phyloP scores from a whole-genome alignment of 176 grass and related monocot genomes.

The Alopecurus myosuroides region DNA sequence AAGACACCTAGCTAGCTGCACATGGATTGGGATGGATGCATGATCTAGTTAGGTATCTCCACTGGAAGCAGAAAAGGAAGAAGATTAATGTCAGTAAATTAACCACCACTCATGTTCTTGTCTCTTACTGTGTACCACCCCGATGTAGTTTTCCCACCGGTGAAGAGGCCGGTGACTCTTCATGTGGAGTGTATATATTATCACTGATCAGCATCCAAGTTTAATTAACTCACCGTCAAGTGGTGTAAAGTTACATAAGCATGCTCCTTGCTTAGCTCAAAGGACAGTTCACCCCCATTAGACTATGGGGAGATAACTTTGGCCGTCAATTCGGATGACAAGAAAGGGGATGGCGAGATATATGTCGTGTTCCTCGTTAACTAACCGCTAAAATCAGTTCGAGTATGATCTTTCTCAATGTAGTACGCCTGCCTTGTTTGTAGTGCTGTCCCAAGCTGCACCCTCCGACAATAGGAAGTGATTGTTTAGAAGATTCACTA shows the following conservation, averaged over 20 bases:
- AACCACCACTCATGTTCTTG: neutral
- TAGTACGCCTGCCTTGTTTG: neutral
- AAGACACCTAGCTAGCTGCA: neutral
- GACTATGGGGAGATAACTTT: neutral
- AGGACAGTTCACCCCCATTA: neutral
- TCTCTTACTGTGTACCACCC: neutral
- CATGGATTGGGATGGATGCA: neutral
- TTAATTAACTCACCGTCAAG: neutral
- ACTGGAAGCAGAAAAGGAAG: neutral
- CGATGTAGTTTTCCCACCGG: neutral
- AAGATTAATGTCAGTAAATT: neutral
- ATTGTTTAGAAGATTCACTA: neutral
- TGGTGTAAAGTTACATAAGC: neutral
- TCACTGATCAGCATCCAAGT: neutral
- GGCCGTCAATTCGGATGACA: neutral
- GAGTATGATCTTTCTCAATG: neutral
- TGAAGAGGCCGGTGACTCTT: neutral
- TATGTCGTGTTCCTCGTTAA: neutral
- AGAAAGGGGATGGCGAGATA: neutral
- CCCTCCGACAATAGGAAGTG: neutral
- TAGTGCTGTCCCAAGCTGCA: neutral
- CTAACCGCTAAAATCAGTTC: neutral
- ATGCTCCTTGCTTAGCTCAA: neutral
- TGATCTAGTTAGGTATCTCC: neutral
- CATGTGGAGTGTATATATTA: neutral